phyloP scores from a whole-genome alignment of 2,329 filamentous ascomycete genomes.

The Fusarium cyanostomum region DNA sequence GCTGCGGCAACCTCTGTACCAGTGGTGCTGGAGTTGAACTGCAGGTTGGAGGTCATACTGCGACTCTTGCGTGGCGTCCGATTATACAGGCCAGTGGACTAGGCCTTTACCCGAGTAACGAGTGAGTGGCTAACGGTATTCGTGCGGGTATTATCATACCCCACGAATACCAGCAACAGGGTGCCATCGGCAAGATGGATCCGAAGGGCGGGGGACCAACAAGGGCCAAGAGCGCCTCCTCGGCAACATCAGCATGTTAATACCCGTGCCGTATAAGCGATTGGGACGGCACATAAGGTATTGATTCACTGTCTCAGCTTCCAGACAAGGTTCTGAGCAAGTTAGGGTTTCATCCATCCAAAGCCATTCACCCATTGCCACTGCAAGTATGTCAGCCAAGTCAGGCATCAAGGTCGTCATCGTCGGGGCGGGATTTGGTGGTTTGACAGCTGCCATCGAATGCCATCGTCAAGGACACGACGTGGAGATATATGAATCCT shows the following conservation, averaged over 20 bases:
- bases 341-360: background rate
- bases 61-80: background rate
- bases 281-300: background rate
- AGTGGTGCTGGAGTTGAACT: constrained; percentile 12
- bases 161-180: background rate
- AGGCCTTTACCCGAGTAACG: background rate
- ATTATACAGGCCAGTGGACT: background rate
- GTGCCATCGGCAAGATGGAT: background rate
- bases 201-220: background rate
- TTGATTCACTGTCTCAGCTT: background rate
- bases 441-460: constrained; percentile 31
- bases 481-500: constrained; percentile 27
- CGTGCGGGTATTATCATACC: background rate
- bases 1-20: constrained; percentile 10
- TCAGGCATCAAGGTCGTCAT: constrained; percentile 30
- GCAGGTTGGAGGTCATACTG: constrained; percentile 14
- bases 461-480: constrained; percentile 25
- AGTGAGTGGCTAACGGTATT: too few species aligned
- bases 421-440: constrained; percentile 33
- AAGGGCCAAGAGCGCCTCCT: background rate
- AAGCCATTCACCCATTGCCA: background rate
- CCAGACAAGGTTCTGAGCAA: background rate
- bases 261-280: background rate
- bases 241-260: constrained; percentile 1
- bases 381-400: constrained; percentile 16